A percentile compares a stretch with the other conserved stretches of the same genome.
Conservation (phyloP, 2,329 filamentous ascomycete genomes). For the Camillea tinctor region DNA sequence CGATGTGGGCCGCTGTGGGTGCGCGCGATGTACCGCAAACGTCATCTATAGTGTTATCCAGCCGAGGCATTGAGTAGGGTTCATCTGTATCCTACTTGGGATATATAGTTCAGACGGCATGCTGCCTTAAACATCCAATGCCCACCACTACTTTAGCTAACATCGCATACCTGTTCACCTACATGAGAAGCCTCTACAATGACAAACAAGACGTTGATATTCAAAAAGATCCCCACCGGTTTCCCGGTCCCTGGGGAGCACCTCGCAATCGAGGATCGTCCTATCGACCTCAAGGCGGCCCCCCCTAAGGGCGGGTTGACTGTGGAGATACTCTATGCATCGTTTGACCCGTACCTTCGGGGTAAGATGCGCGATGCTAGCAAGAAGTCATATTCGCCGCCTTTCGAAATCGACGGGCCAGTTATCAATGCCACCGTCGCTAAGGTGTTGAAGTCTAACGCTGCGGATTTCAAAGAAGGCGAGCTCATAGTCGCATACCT, state of each 20-base stretch:
- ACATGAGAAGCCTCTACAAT: too few relatives aligned
- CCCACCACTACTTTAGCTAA: too few relatives aligned
- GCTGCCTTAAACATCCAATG: too few relatives aligned
- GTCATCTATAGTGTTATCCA: too few relatives aligned
- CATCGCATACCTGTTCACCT: too few relatives aligned
- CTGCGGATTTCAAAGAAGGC: slow-evolving; percentile 57
- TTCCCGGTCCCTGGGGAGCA: slow-evolving; percentile 66
- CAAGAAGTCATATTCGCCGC: slow-evolving; percentile 23
- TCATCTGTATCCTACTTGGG: too few relatives aligned
- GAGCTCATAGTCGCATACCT: slow-evolving; percentile 57
- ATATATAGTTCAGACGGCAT: too few relatives aligned
- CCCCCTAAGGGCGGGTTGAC: slow-evolving; percentile 58
- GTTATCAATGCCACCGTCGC: slow-evolving; percentile 58
- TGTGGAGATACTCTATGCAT: slow-evolving; percentile 64
- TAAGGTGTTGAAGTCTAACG: slow-evolving; percentile 56
- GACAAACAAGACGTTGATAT: slow-evolving; percentile 66
- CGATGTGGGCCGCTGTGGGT: too few relatives aligned
- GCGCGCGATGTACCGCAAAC: too few relatives aligned
- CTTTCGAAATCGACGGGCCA: slow-evolving; percentile 60
- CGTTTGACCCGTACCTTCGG: slow-evolving; percentile 73
- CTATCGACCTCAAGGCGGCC: slow-evolving; percentile 59
- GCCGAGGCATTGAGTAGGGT: too few relatives aligned
- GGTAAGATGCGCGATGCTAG: slow-evolving; percentile 62
- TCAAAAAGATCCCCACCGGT: slow-evolving; percentile 60
- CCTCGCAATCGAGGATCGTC: slow-evolving; percentile 57